These are phyloP conservation scores for Nannochloropsis oceanica DNA, from an alignment of 108 stramenopile genomes.

Conservation along the genomic window DNA sequence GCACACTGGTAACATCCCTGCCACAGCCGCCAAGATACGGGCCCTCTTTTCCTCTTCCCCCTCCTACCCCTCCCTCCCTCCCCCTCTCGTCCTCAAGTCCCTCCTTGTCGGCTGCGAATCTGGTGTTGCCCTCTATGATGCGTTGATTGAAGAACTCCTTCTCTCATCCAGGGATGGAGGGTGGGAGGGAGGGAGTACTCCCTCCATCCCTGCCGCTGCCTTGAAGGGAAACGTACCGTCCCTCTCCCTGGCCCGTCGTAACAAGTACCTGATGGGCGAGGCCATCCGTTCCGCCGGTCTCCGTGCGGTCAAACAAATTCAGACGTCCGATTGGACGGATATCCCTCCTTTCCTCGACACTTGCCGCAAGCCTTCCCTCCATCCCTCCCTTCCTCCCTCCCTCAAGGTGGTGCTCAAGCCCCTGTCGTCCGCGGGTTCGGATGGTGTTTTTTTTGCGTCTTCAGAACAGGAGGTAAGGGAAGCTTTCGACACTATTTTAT, in stretches of 20 bases:
- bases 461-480: constrained; percentile 66
- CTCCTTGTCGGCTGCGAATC: constrained; percentile 27
- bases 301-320: not conserved
- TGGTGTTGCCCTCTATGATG: constrained; percentile 20
- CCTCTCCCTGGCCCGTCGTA: constrained; percentile 57
- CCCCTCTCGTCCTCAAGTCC: not conserved
- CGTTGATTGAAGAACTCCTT: constrained; percentile 28
- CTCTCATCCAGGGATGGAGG: constrained; percentile 25
- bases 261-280: constrained; percentile 83
- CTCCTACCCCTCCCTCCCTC: not conserved
- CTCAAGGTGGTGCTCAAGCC: constrained; percentile 85
- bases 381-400: not conserved
- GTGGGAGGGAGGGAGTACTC: not conserved
- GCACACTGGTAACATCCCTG: not conserved
- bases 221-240: constrained; percentile 52
- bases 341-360: not conserved
- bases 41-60: not conserved
- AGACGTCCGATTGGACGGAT: not conserved
- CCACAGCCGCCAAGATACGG: not conserved
- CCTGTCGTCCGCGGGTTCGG: constrained; percentile 70
- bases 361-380: not conserved
- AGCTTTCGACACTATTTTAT: constrained; percentile 68
- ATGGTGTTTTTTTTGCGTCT: constrained; percentile 80
- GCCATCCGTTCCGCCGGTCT: constrained; percentile 47
- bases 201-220: not conserved